These are phyloP conservation scores for Mycena haematopus DNA, from an alignment of 768 basidiomycete genomes.

Conservation along the genomic window DNA sequence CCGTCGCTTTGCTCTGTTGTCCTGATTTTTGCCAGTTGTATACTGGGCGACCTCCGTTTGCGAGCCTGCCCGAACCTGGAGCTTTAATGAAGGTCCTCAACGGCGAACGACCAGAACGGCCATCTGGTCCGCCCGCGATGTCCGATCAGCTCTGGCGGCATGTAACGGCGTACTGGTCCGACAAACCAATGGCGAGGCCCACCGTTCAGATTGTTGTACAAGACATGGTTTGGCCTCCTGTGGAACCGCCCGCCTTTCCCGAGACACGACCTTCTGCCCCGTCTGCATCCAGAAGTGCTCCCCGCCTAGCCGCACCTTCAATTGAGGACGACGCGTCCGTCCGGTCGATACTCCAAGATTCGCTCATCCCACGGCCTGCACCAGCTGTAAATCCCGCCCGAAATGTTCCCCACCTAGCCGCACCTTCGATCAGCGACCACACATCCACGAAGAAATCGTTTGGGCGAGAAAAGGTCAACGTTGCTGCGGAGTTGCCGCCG, in stretches of 20 bases:
- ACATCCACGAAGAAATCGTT: too few species aligned
- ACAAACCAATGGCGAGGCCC: background rate
- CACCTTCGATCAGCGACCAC: too few species aligned
- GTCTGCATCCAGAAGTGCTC: too few species aligned
- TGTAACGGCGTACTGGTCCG: constrained; percentile 4
- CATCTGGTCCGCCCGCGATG: constrained; percentile 6
- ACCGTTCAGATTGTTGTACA: background rate
- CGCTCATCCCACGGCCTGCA: too few species aligned
- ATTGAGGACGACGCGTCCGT: too few species aligned
- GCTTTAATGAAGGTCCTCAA: constrained; percentile 6
- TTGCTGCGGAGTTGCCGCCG: too few species aligned
- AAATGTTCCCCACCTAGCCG: too few species aligned
- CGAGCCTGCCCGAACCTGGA: background rate
- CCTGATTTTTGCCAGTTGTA: background rate
- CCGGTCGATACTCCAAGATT: too few species aligned
- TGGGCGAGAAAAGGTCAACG: too few species aligned
- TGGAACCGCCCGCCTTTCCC: background rate
- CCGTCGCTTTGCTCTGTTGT: background rate
- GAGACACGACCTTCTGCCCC: background rate
- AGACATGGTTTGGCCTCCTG: constrained; percentile 5
- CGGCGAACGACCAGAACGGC: constrained; percentile 10
- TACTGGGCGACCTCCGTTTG: constrained; percentile 19
- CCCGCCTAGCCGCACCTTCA: too few species aligned
- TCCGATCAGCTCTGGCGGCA: constrained; percentile 4
- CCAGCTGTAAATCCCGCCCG: too few species aligned